These are phyloP conservation scores for Nyctanthes arbortristis DNA, from an alignment of 257 asterid genomes.

Conservation along the genomic window DNA sequence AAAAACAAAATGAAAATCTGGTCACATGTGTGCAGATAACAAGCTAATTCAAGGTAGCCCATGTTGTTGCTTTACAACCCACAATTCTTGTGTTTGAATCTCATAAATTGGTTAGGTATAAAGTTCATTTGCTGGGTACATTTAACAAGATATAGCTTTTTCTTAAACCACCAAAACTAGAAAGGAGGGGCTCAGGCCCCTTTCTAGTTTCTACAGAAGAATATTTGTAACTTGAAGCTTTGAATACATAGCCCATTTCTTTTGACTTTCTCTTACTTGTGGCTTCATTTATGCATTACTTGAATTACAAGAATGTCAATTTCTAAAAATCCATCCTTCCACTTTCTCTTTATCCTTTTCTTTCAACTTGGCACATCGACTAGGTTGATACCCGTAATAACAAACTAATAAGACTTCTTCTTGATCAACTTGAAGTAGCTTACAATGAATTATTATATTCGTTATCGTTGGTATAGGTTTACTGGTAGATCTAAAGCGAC, in stretches of 20 bases:
- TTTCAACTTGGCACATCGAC: too few relatives aligned
- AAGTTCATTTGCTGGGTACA: background rate
- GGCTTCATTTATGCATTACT: slow-evolving; percentile 35
- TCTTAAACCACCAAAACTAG: background rate
- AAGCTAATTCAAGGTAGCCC: too few relatives aligned
- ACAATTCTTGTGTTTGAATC: background rate
- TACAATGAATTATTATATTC: background rate
- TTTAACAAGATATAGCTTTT: background rate
- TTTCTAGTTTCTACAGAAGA: slow-evolving; percentile 23
- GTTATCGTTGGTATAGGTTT: background rate
- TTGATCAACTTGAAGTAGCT: background rate
- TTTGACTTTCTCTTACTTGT: slow-evolving; percentile 28
- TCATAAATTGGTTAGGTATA: background rate
- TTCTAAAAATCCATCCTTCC: slow-evolving; percentile 2
- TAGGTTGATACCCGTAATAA: too few relatives aligned
- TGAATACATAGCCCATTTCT: slow-evolving; percentile 14
- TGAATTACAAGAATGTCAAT: slow-evolving; percentile 38
- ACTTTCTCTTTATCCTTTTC: slow-evolving; percentile 10
- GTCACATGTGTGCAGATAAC: too few relatives aligned
- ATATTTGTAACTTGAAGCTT: slow-evolving; percentile 27
- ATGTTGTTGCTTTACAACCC: too few relatives aligned
- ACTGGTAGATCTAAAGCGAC: background rate
- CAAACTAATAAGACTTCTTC: too few relatives aligned
- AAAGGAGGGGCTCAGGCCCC: background rate
- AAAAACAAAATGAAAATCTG: too few relatives aligned